Evolutionary conservation across 208 protist species (phyloP).

Genomic region (Acanthamoeba healyi): DNA sequence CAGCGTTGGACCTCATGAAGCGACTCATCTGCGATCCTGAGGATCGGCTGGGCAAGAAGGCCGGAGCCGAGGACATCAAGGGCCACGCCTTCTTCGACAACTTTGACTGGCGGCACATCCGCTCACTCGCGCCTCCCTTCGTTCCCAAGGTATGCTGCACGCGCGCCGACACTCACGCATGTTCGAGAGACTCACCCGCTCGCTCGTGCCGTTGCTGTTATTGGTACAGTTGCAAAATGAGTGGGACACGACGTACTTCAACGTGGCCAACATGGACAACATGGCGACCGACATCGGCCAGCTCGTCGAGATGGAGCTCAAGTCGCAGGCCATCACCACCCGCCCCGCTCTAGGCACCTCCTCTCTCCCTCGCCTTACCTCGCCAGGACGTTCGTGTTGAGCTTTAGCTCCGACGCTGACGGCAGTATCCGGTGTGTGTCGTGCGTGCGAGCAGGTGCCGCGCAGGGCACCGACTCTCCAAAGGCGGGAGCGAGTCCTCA

Average conservation of each 20-base stretch:
- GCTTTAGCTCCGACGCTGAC: background rate
- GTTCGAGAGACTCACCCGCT: too few relatives aligned
- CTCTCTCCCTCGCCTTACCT: background rate
- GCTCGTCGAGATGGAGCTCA: slow-evolving; percentile 58
- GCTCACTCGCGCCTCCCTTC: background rate
- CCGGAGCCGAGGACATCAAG: slow-evolving; percentile 70
- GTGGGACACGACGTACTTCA: slow-evolving; percentile 63
- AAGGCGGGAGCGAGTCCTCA: background rate
- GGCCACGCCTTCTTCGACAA: slow-evolving; percentile 58
- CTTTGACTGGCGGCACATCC: slow-evolving; percentile 61
- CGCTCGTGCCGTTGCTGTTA: too few relatives aligned
- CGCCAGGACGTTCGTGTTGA: background rate
- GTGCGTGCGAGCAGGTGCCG: too few relatives aligned
- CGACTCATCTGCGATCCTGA: slow-evolving; percentile 47
- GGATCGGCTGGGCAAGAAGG: background rate
- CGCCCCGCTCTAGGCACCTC: background rate
- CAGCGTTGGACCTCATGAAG: slow-evolving; percentile 49
- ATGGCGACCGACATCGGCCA: slow-evolving; percentile 48
- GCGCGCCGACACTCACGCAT: too few relatives aligned
- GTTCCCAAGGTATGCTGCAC: slow-evolving; percentile 3
- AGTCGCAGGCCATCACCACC: slow-evolving; percentile 29
- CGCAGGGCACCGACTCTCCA: background rate
- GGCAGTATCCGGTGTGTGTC: too few relatives aligned
- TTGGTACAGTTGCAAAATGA: slow-evolving; percentile 20
- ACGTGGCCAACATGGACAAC: slow-evolving; percentile 40